Conservation (phyloP, 306 rosid genomes). For the Lathyrus aphaca region DNA sequence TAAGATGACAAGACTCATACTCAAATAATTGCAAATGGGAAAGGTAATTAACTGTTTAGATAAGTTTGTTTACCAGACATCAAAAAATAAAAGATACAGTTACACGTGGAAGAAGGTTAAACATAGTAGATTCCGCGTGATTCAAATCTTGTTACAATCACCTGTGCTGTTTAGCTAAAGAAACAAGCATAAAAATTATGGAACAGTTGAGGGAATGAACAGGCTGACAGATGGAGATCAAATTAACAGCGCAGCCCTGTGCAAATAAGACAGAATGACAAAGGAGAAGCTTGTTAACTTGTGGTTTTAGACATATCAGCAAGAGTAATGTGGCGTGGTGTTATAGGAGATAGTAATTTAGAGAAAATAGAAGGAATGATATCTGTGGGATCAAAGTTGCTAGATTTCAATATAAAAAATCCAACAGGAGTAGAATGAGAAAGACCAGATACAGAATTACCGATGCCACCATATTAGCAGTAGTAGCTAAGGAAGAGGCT, state of each 20-base stretch:
- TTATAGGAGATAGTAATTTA: neutral
- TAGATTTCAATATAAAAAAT: neutral
- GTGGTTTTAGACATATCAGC: neutral
- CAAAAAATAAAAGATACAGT: neutral
- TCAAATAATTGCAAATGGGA: neutral
- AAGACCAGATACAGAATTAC: neutral
- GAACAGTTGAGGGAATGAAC: neutral
- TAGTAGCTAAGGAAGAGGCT: neutral
- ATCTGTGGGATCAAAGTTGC: neutral
- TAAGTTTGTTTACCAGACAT: neutral
- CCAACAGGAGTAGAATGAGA: too few relatives aligned
- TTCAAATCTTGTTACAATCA: neutral
- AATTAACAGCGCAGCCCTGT: neutral
- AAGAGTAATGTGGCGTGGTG: neutral
- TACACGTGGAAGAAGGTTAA: neutral
- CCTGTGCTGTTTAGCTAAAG: neutral
- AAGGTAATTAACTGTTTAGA: neutral
- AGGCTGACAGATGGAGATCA: neutral
- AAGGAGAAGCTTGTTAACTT: slow-evolving; percentile 1
- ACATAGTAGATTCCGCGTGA: neutral
- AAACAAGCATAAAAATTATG: neutral
- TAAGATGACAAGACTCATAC: neutral
- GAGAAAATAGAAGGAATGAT: neutral
- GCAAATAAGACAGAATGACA: neutral
- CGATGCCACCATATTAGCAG: neutral